Base-by-base conservation (phyloP, 306 rosid genomes). In the Lupinus albus region DNA sequence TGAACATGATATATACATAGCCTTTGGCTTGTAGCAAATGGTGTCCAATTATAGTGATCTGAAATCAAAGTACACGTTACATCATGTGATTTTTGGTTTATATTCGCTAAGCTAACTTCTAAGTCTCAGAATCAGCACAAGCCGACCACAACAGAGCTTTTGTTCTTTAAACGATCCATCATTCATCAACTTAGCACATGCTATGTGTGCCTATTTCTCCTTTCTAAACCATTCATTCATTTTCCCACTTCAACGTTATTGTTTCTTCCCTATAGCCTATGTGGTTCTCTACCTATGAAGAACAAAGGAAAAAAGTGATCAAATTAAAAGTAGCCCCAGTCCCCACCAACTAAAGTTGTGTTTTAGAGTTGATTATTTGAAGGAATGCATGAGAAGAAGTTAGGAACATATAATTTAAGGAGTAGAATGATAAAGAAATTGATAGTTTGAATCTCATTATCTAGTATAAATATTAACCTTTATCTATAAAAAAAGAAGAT, bases 51-150 rank as follows among this genome's bases (percentile, higher is more conserved):
- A 67, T 46, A 47, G 67, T 61, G 64, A 25, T 3, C 30, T 25
- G 28, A 32, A 42, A 46, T 67, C 13, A 44, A 50, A 78, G 70
- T 65, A 46, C 55, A 67, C 54, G 77, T 57, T 49, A 61, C 17
- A 75, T 42, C 73, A 79, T 79, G 79, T 74, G 80, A 69, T 64
- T 54, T 56, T 33, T 49, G 55, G 68, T 77, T 63, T 49, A 50
- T 49, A 58, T 63, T 32, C 13, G 8, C 30, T 4, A 25, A 25
- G 30, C 30, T 25, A 25, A 0, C 18, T 51, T n/a, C 15, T 42
- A 11, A 66, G 81, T 71, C n/a, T 48, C 0, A 36, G 51, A 73
- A 74, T 78, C 71, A 58, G 57, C 39, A 69, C 51, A 75, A 51
- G 48, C 78, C 78, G 64, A 64, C 67, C 80, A 67, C 28, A 11